Evolutionary conservation across 108 stramenopile species (phyloP).

Genomic region (Seminavis robusta): DNA sequence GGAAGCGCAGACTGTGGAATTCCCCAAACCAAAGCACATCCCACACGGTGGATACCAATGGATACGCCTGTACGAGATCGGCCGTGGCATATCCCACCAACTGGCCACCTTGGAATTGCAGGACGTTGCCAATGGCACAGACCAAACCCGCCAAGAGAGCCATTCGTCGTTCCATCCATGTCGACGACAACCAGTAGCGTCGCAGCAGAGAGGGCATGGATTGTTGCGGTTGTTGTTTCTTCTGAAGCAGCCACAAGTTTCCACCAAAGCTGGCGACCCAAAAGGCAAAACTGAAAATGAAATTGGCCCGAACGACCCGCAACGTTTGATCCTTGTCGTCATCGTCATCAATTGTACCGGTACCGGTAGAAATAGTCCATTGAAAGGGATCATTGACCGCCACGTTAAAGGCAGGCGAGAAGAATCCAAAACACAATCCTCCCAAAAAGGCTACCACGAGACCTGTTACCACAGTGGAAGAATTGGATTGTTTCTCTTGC

Average conservation of each 20-base stretch:
- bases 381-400: constrained; percentile 49
- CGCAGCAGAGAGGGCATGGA: too few relatives aligned
- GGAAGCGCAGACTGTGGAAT: constrained; percentile 7
- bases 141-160: constrained; percentile 30
- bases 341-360: background rate
- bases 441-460: constrained; percentile 24
- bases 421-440: constrained; percentile 45
- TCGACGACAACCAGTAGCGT: background rate
- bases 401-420: constrained; percentile 45
- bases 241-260: constrained; percentile 18
- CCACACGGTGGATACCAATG: constrained; percentile 44
- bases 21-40: constrained; percentile 43
- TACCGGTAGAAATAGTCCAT: background rate
- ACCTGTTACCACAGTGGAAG: too few relatives aligned
- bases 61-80: constrained; percentile 50
- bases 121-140: constrained; percentile 40
- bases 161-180: constrained; percentile 7
- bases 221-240: background rate
- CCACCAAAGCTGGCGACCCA: constrained; percentile 17
- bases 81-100: constrained; percentile 46
- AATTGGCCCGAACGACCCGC: constrained; percentile 20
- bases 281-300: constrained; percentile 44
- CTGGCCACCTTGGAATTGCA: constrained; percentile 44
- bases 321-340: background rate
- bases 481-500: background rate